Evolutionary conservation across 2,329 filamentous ascomycete species (phyloP), one percentile per base, ranked within the genome.

Genomic region (Talaromyces piceae): DNA sequence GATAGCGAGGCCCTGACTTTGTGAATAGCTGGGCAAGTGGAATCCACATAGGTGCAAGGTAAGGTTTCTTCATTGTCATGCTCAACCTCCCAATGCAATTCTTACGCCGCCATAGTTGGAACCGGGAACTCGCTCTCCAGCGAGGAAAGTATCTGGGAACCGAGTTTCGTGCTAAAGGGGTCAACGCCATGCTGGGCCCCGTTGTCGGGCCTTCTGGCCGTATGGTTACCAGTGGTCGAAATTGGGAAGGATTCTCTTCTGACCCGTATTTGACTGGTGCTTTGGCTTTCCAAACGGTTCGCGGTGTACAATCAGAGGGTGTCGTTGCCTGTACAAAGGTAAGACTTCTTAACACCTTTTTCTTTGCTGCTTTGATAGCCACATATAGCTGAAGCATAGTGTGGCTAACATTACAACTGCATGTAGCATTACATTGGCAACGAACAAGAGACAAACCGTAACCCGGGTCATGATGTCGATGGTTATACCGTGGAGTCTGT

Each of bases 231-330:
- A 91, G 89, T n/a, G 91, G 91, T 1, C 78, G 91, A 47, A 94
- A 91, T 58, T 96, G 90, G 90, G 91, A 95, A 67, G 88, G 88
- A 0, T 95, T 95, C 59, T 88, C 88, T 0, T 76, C 87, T 0
- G 91, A 95, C 63, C 90, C 91, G 0, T 90, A 94, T 45, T 74
- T 96, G 0, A 87, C 91, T 66, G 91, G 86, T n/a, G 75, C 94
- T 47, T 88, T 86, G 6, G 85, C 86, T 2, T 84, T 84, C 4
- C 76, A 88, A 67, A 94, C 88, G 0, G 87, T 95, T 61, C 81
- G 77, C 48, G 91, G 88, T 1, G 82, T 88, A 6, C 87, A 90
- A 58, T 85, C 88, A 3, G 80, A 82, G 2, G 73, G 82, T 13
- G 77, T 39, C 18, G 31, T 33, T 8, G 45, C 48, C 67, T 73